Evolutionary conservation across 2,329 filamentous ascomycete species (phyloP).

Genomic region (Cryphonectria japonica): DNA sequence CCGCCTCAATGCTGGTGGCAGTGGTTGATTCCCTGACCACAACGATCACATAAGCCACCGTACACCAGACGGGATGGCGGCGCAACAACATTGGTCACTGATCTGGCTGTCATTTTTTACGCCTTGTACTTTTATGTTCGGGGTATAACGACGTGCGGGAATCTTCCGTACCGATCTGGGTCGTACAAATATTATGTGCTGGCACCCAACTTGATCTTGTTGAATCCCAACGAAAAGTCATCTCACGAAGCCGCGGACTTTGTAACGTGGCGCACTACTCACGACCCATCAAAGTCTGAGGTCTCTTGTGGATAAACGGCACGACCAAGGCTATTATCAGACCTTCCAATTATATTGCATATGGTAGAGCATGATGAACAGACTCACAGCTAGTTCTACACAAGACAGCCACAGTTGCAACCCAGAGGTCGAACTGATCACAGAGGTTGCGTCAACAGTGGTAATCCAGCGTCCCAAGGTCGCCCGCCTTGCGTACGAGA

Average conservation of each 20-base stretch:
- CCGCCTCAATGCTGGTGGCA: neutral
- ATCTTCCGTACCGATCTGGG: neutral
- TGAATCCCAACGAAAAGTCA: neutral
- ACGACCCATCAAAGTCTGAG: no score
- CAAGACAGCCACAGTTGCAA: neutral
- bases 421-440: no score
- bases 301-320: neutral
- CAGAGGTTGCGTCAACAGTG: no score
- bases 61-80: neutral
- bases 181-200: neutral
- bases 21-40: neutral
- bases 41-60: neutral
- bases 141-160: neutral
- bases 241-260: no score
- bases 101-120: no score
- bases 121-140: neutral
- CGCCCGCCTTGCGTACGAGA: neutral
- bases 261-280: no score
- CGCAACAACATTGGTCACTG: neutral
- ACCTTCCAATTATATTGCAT: neutral
- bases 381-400: neutral
- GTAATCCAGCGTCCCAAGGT: neutral
- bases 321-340: neutral
- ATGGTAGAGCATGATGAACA: neutral
- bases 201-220: neutral